Percentiles rank a stretch among this genome's conserved stretches.
Evolutionary conservation across 2,329 filamentous ascomycete species (phyloP).

Genomic region (Calonectria naviculata): DNA sequence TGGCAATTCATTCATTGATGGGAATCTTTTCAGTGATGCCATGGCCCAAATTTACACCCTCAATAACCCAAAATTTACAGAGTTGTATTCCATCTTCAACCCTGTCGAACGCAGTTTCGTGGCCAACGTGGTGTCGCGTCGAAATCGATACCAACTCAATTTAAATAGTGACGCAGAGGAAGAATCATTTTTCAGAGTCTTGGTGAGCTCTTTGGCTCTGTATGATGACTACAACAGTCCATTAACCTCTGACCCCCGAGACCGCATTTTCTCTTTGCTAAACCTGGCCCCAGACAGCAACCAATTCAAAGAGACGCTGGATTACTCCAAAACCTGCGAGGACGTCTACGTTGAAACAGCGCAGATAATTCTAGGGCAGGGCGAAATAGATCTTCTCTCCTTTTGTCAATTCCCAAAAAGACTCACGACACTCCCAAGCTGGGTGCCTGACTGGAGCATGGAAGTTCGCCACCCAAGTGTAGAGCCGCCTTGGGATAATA

Average conservation of each 20-base stretch:
- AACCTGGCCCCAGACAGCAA: slow-evolving; percentile 14
- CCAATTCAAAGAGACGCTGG: neutral
- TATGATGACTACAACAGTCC: slow-evolving; percentile 27
- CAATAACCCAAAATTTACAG: neutral
- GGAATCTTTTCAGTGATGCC: neutral
- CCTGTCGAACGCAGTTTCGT: slow-evolving; percentile 15
- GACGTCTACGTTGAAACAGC: slow-evolving; percentile 23
- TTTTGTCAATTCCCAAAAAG: slow-evolving; percentile 24
- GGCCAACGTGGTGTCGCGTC: slow-evolving; percentile 17
- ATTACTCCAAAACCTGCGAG: slow-evolving; percentile 21
- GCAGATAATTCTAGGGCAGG: slow-evolving; percentile 9
- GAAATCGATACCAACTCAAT: neutral
- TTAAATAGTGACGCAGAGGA: neutral
- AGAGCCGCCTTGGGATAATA: slow-evolving; percentile 10
- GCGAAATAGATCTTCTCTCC: slow-evolving; percentile 14
- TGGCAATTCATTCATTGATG: slow-evolving; percentile 10
- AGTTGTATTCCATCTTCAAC: neutral
- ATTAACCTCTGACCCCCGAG: slow-evolving; percentile 21
- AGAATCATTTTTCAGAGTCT: slow-evolving; percentile 13
- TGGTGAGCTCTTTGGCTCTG: slow-evolving; percentile 10
- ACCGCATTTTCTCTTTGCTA: slow-evolving; percentile 23
- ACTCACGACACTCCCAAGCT: slow-evolving; percentile 12
- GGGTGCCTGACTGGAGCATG: slow-evolving; percentile 32
- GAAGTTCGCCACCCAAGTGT: slow-evolving; percentile 13
- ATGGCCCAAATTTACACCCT: neutral